phyloP scores from a whole-genome alignment of 805 yeast genomes.

The Candida sphagnicola region DNA sequence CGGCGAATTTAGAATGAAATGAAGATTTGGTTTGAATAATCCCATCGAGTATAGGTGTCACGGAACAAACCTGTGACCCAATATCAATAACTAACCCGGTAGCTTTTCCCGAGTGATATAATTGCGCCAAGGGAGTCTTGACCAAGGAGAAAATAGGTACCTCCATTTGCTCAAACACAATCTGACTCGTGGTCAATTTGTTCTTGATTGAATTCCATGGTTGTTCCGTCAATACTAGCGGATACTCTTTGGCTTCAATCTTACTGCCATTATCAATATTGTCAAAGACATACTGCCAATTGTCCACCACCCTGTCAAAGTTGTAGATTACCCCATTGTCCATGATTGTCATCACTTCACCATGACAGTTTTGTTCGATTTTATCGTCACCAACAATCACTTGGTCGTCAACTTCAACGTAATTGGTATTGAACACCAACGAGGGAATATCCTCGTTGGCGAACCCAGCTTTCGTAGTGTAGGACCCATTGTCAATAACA shows the following conservation, averaged over 20 bases:
- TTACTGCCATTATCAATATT: slow-evolving; percentile 38
- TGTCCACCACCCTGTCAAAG: slow-evolving; percentile 63
- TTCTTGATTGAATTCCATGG: slow-evolving; percentile 65
- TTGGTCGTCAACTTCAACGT: slow-evolving; percentile 31
- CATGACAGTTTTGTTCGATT: slow-evolving; percentile 40
- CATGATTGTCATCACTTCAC: slow-evolving; percentile 55
- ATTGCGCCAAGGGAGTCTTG: slow-evolving; percentile 72
- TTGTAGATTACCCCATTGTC: slow-evolving; percentile 66
- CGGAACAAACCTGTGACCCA: slow-evolving; percentile 65
- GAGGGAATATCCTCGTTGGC: slow-evolving; percentile 63
- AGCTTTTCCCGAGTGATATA: slow-evolving; percentile 73
- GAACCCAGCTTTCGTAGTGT: slow-evolving; percentile 65
- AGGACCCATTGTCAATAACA: slow-evolving; percentile 67
- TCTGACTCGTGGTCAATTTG: slow-evolving; percentile 54
- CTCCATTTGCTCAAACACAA: slow-evolving; percentile 69
- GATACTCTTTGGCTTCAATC: slow-evolving; percentile 55
- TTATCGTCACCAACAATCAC: slow-evolving; percentile 44
- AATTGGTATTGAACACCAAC: slow-evolving; percentile 53
- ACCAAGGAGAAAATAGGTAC: slow-evolving; percentile 77
- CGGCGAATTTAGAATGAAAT: slow-evolving; percentile 70
- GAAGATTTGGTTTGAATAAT: slow-evolving; percentile 62
- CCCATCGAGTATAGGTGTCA: slow-evolving; percentile 79
- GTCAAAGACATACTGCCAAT: slow-evolving; percentile 65
- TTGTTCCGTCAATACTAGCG: slow-evolving; percentile 62
- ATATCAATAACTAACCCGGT: slow-evolving; percentile 79